Conservation (phyloP, 2,329 filamentous ascomycete species). For the Berkeleyomyces basicola region DNA sequence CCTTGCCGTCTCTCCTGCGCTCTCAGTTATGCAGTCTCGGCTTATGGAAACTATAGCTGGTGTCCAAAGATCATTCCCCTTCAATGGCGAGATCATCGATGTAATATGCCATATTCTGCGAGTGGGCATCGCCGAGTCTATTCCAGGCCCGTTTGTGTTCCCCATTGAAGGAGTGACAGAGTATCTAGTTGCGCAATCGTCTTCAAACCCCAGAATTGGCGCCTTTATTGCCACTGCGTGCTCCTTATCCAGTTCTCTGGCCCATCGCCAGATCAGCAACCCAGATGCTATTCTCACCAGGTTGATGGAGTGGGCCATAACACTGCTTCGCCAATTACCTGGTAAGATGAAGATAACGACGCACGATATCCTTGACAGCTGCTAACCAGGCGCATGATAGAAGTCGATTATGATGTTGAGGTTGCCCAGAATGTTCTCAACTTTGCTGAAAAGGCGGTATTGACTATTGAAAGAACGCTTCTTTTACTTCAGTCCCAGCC, state of each 20-base stretch:
- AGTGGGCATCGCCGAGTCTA: slow-evolving; percentile 57
- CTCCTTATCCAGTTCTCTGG: slow-evolving; percentile 48
- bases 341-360: slow-evolving; percentile 25
- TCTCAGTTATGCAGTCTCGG: slow-evolving; percentile 26
- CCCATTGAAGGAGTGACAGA: slow-evolving; percentile 47
- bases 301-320: slow-evolving; percentile 45
- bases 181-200: slow-evolving; percentile 43
- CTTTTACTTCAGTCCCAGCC: slow-evolving; percentile 43
- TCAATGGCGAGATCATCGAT: slow-evolving; percentile 52
- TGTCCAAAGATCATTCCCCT: slow-evolving; percentile 35
- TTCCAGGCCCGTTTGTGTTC: slow-evolving; percentile 63
- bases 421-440: slow-evolving; percentile 59
- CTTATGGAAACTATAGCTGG: slow-evolving; percentile 31
- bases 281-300: slow-evolving; percentile 32
- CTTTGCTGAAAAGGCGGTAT: slow-evolving; percentile 47
- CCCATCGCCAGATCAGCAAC: slow-evolving; percentile 26
- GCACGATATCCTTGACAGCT: neutral
- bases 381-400: slow-evolving; percentile 22
- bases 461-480: slow-evolving; percentile 33
- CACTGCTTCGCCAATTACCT: slow-evolving; percentile 44
- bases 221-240: slow-evolving; percentile 55
- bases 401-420: slow-evolving; percentile 54
- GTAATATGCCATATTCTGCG: slow-evolving; percentile 54
- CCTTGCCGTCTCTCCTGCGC: slow-evolving; percentile 13
- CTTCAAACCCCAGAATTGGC: slow-evolving; percentile 49